phyloP scores from a whole-genome alignment of 352 stramenopile species.

The Aphanomyces stellatus region DNA sequence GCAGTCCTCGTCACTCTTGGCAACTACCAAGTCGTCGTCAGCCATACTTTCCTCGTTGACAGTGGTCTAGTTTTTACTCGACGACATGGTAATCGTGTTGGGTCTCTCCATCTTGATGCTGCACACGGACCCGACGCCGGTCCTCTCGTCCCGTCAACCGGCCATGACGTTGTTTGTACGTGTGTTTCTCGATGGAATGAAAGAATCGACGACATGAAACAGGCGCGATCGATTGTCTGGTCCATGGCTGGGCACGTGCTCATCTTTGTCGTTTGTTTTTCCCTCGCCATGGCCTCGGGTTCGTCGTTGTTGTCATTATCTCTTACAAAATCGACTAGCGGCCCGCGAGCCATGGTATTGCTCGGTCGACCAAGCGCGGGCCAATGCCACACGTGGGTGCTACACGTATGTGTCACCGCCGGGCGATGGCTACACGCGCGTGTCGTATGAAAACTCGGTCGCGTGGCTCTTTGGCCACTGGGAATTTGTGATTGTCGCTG shows the following conservation, averaged over 20 bases:
- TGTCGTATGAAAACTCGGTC: constrained; percentile 41
- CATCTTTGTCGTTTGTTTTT: constrained; percentile 44
- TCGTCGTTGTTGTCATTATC: background rate
- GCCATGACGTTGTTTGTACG: constrained; percentile 41
- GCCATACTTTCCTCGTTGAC: too few relatives aligned
- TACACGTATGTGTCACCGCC: constrained; percentile 20
- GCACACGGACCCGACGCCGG: constrained; percentile 30
- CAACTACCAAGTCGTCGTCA: constrained; percentile 44
- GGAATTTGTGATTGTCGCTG: constrained; percentile 40
- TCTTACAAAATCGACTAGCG: constrained; percentile 7
- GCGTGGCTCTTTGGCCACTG: constrained; percentile 53
- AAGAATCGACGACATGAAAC: background rate
- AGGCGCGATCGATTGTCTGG: constrained; percentile 31
- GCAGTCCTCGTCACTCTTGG: constrained; percentile 33
- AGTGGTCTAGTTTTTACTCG: constrained; percentile 30
- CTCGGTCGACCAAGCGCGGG: constrained; percentile 26
- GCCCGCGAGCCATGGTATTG: constrained; percentile 39
- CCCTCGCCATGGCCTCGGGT: background rate
- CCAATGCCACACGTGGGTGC: constrained; percentile 4
- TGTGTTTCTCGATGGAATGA: too few relatives aligned
- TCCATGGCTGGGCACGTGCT: constrained; percentile 41
- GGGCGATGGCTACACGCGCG: constrained; percentile 32
- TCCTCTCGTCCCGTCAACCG: constrained; percentile 30
- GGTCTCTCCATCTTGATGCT: constrained; percentile 47
- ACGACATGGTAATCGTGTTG: constrained; percentile 44